Base-by-base conservation (phyloP, 176 grass and related monocot genomes). In the Cymbopogon citratus region DNA sequence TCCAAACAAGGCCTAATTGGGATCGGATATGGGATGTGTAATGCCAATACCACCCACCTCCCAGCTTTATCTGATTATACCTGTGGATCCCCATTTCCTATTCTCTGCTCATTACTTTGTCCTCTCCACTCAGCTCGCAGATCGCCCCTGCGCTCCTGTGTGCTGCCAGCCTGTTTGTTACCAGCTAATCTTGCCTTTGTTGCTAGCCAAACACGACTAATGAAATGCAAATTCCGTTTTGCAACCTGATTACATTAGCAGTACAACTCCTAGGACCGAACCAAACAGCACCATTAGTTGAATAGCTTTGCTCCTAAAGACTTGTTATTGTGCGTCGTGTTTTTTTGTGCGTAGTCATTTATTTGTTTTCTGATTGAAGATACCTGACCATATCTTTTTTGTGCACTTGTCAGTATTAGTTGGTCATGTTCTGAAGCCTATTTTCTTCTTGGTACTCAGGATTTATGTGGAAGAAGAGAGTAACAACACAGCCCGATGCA, bases 381-480 rank as follows among this genome's bases (percentile, higher is more conserved):
- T 40, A 69, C n/a, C 16, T 38, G 33, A 40, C 66, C 10, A 21
- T 23, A 23, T 38, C 24, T 66, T 52, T 71, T 66, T 23, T 83
- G 61, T 81, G 66, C 3, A 41, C 14, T 77, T 41, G 24, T 79
- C 16, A 24, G 28, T 44, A 49, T 76, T 24, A 81, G 34, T 63
- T 63, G 40, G 3, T 62, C 33, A 83, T 72, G 25, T 68, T 87
- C 73, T 86, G 49, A 80, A 74, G 14, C 14, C 13, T 74, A 2
- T 67, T 64, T 78, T 85, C 43, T 80, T 83, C 46, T 73, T 86
- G 61, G 65, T 34, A 41, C 45, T 80, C 76, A 98, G 95, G 90
- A 73, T 89, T 75, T 89, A 73, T 98, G 67, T 80, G 88, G 90
- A 89, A 83, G 66, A 76, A 63, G 70, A 74, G 87, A 76, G 89